Conservation (phyloP, 1,284 basidiomycete species). For the Marasmius sp. region DNA sequence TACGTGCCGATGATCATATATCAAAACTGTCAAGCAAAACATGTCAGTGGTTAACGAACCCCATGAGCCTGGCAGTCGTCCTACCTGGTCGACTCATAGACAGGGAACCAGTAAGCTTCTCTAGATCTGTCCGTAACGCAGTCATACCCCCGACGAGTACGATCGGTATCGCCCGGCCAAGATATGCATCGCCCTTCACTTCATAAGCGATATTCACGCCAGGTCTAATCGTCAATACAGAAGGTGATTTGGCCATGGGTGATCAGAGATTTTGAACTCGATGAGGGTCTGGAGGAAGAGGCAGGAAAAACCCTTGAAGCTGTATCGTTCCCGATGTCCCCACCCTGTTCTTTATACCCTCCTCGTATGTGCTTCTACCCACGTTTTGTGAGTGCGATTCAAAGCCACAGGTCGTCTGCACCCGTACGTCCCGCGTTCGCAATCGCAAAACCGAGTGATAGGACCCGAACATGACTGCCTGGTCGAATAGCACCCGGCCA, state of each 20-base stretch:
- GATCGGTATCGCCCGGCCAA: conserved; percentile 23
- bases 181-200: background rate
- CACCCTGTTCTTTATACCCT: background rate
- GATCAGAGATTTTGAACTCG: too few relatives aligned
- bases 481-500: background rate
- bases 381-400: too few relatives aligned
- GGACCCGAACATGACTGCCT: background rate
- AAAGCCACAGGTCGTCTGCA: background rate
- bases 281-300: background rate
- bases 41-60: background rate
- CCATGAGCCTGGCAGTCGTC: background rate
- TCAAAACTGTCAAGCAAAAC: conserved; percentile 22
- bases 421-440: background rate
- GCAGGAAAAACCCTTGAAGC: background rate
- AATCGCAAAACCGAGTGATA: background rate
- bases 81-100: conserved; percentile 31
- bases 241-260: background rate
- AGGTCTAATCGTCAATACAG: background rate
- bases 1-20: conserved; percentile 31
- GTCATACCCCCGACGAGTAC: conserved; percentile 36
- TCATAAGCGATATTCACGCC: background rate
- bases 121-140: conserved; percentile 31
- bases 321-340: background rate
- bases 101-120: conserved; percentile 26
- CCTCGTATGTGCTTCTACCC: too few relatives aligned